These are phyloP conservation scores for Schizonepeta tenuifolia DNA, from an alignment of 257 asterid species.

Conservation along the genomic window DNA sequence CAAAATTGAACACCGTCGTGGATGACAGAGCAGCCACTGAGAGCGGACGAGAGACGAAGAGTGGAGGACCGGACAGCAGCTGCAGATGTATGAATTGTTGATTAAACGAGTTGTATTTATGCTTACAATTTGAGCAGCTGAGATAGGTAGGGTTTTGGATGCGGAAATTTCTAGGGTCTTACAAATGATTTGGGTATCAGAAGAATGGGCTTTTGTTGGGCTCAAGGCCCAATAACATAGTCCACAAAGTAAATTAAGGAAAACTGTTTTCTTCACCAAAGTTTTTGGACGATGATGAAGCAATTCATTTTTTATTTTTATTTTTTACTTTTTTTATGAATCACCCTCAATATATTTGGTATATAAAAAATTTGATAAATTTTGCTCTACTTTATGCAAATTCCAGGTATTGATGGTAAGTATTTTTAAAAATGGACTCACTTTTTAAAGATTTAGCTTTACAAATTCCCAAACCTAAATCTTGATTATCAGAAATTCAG, in stretches of 20 bases:
- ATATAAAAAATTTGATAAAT: too few relatives aligned
- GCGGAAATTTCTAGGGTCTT: slow-evolving; percentile 34
- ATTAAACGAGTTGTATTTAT: slow-evolving; percentile 24
- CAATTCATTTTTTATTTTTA: neutral
- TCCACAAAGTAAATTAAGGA: neutral
- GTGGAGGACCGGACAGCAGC: too few relatives aligned
- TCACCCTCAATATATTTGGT: too few relatives aligned
- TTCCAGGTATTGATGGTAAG: too few relatives aligned
- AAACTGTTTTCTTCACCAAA: neutral
- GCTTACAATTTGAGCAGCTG: neutral
- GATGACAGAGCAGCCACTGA: neutral
- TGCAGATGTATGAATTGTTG: neutral
- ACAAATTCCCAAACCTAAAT: too few relatives aligned
- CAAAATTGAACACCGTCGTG: neutral
- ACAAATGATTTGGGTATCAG: neutral
- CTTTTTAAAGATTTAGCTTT: too few relatives aligned
- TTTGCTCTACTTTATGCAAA: too few relatives aligned
- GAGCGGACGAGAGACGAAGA: neutral
- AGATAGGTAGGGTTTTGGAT: slow-evolving; percentile 31
- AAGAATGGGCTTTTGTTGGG: slow-evolving; percentile 21
- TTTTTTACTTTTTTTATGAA: too few relatives aligned
- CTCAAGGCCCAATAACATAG: neutral
- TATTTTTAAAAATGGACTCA: too few relatives aligned
- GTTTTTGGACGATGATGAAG: neutral
- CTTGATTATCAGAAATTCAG: too few relatives aligned